Conservation (phyloP, 805 yeast genomes). For the Saccharomycopsis sp. region DNA sequence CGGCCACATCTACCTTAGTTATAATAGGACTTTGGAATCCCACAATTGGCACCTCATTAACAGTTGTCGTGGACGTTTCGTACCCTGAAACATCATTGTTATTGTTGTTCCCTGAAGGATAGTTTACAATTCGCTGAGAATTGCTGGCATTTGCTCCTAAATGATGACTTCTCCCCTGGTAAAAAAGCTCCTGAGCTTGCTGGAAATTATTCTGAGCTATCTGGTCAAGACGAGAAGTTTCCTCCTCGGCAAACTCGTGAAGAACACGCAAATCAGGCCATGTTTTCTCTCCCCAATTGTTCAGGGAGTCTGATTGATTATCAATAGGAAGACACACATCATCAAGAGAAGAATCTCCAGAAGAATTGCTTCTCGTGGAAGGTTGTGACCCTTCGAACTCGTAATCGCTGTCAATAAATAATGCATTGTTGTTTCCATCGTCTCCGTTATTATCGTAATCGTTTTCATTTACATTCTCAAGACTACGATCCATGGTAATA, state of each 20-base stretch:
- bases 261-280: conserved; percentile 14
- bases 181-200: conserved; percentile 6
- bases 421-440: not conserved
- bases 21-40: conserved; percentile 19
- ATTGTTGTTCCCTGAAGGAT: not conserved
- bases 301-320: not conserved
- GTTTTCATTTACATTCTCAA: not conserved
- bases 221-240: conserved; percentile 40
- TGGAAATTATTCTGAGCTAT: conserved; percentile 7
- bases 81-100: not conserved
- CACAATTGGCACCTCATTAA: conserved; percentile 3
- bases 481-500: not conserved
- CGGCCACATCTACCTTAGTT: conserved; percentile 15
- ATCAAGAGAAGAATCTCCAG: conserved; percentile 64
- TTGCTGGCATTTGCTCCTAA: not conserved
- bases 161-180: not conserved
- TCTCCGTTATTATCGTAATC: not conserved
- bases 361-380: conserved; percentile 6
- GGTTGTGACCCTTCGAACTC: conserved; percentile 17
- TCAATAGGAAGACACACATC: conserved; percentile 91
- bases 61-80: not conserved
- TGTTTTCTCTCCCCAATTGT: conserved; percentile 23
- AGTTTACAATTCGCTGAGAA: not conserved
- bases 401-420: conserved; percentile 18
- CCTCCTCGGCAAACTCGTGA: conserved; percentile 48